Evolutionary conservation across 179 eudicot genomes (phyloP).

Genomic region (Nepenthes alata): DNA sequence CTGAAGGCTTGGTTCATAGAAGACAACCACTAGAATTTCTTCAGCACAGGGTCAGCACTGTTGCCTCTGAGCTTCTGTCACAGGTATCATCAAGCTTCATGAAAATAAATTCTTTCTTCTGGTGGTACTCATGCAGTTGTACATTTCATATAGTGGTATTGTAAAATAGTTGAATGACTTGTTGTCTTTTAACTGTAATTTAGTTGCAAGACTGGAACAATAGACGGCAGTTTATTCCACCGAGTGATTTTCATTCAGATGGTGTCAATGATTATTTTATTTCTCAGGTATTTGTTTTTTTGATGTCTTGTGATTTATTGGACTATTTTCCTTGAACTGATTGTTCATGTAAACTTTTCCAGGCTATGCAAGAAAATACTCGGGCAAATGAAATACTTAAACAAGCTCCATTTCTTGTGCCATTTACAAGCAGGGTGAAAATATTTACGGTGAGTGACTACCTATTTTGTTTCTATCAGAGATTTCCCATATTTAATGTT

Average conservation of each 20-base stretch:
- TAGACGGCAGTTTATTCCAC: conserved; percentile 72
- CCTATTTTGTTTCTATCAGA: neutral
- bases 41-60: conserved; percentile 73
- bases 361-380: conserved; percentile 81
- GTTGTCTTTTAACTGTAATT: conserved; percentile 6
- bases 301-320: neutral
- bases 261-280: conserved; percentile 80
- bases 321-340: conserved; percentile 2
- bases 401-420: conserved; percentile 89
- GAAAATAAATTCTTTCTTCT: neutral
- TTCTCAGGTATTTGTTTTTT: conserved; percentile 55
- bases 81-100: conserved; percentile 46
- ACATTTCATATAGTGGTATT: neutral
- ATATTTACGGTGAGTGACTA: conserved; percentile 67
- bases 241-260: conserved; percentile 91
- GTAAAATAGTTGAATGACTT: neutral
- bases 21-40: conserved; percentile 59
- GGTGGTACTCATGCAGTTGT: too few relatives aligned
- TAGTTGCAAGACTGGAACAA: conserved; percentile 99
- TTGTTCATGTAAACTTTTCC: conserved; percentile 8
- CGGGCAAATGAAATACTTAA: conserved; percentile 75
- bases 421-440: conserved; percentile 89
- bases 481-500: neutral
- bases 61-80: conserved; percentile 78
- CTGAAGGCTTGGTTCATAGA: conserved; percentile 34